These are phyloP conservation scores for Huiozyma naganishii DNA, from an alignment of 805 yeast species.

Conservation along the genomic window DNA sequence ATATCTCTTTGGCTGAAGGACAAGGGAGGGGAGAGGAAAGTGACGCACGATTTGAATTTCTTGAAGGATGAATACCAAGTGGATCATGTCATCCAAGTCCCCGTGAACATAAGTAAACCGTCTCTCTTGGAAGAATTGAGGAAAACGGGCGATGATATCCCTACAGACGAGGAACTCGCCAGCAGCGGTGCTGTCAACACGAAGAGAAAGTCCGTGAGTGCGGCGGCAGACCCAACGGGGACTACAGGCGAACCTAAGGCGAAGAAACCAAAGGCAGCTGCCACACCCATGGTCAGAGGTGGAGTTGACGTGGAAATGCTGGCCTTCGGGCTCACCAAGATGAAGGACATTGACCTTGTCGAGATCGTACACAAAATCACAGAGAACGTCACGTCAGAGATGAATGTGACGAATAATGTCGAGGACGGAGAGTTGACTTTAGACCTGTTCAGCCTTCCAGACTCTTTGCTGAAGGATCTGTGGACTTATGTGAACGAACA, in stretches of 20 bases:
- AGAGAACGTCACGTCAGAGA: constrained; percentile 87
- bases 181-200: constrained; percentile 8
- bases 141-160: constrained; percentile 54
- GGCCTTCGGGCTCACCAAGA: constrained; percentile 80
- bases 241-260: constrained; percentile 28
- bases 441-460: constrained; percentile 91
- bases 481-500: constrained; percentile 90
- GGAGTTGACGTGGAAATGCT: constrained; percentile 78
- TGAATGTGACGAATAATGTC: constrained; percentile 90
- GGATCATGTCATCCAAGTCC: constrained; percentile 70
- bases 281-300: constrained; percentile 46
- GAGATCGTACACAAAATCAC: constrained; percentile 97
- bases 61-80: constrained; percentile 61
- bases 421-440: constrained; percentile 96
- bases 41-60: constrained; percentile 86
- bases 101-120: constrained; percentile 50
- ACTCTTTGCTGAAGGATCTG: constrained; percentile 76
- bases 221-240: not conserved
- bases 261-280: constrained; percentile 40
- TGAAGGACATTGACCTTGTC: constrained; percentile 83
- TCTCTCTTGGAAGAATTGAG: constrained; percentile 58
- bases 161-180: constrained; percentile 28
- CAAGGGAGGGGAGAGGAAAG: constrained; percentile 77
- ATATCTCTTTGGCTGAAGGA: constrained; percentile 69
- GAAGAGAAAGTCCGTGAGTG: constrained; percentile 14